phyloP scores from a whole-genome alignment of 164 flowering plant genomes.

The Macadamia tetraphylla region DNA sequence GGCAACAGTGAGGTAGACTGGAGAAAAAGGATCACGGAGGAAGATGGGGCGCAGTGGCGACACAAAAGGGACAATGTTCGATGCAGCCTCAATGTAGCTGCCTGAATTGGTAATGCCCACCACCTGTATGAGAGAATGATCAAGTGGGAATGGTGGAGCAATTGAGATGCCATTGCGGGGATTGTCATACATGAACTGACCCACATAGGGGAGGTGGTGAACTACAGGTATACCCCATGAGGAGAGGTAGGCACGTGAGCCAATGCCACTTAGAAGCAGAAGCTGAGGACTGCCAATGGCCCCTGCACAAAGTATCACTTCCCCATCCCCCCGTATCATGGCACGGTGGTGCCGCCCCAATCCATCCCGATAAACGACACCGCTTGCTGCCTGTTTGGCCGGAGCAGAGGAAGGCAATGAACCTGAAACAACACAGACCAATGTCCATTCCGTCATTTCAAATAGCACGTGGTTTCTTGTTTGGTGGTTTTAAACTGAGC shows the following conservation, averaged over 20 bases:
- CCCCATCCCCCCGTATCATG: slow-evolving; percentile 51
- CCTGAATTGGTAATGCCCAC: slow-evolving; percentile 76
- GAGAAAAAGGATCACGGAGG: slow-evolving; percentile 30
- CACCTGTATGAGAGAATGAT: slow-evolving; percentile 68
- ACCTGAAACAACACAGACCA: not conserved
- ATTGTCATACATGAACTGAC: slow-evolving; percentile 66
- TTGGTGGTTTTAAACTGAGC: no score
- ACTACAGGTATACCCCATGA: slow-evolving; percentile 72
- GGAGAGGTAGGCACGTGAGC: slow-evolving; percentile 59
- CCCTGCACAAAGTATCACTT: slow-evolving; percentile 70
- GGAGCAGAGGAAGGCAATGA: not conserved
- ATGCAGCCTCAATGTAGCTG: slow-evolving; percentile 65
- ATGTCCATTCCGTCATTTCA: not conserved
- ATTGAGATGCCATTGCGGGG: slow-evolving; percentile 73
- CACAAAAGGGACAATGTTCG: slow-evolving; percentile 48
- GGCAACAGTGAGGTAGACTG: slow-evolving; percentile 66
- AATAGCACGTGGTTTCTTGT: no score
- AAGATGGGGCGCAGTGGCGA: slow-evolving; percentile 40
- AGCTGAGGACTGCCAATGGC: slow-evolving; percentile 92
- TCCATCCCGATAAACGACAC: slow-evolving; percentile 58
- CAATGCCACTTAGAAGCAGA: slow-evolving; percentile 74
- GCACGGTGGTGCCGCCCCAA: slow-evolving; percentile 62
- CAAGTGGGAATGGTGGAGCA: slow-evolving; percentile 52
- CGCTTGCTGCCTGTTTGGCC: slow-evolving; percentile 37
- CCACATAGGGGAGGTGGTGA: slow-evolving; percentile 54